Base-by-base conservation (phyloP, 2,329 filamentous ascomycete species). In the Anthostomella pinea region DNA sequence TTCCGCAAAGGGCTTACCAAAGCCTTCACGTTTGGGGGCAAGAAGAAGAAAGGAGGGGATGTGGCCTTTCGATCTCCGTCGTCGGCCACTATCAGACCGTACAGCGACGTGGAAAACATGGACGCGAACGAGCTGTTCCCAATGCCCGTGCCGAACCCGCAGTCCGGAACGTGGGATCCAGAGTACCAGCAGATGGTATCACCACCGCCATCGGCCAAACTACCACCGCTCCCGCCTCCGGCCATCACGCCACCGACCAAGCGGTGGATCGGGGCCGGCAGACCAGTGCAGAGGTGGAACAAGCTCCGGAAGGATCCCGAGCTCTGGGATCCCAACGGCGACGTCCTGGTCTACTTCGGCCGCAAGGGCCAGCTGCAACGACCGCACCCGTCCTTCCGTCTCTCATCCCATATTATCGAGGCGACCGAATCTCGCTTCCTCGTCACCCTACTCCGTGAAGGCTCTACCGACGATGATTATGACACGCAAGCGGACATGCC, bases 261-360 rank as follows among this genome's bases (percentile, higher is more conserved):
- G 49, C 69, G 73, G 9, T 79, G 74, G 74, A 60, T 71, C 9
- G 75, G 75, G 0, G 64, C 59, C 3, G 73, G 73, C 1, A 59
- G 68, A 10, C 65, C 70, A 0, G 64, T 70, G 1, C 67, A 72
- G 33, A 62, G 67, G 19, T 79, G 75, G 75, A 77, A 75, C 48
- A 77, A 77, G 51, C 60, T 79, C 3, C 66, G 72, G 8, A 77
- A 78, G 51, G 77, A 81, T 31, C 73, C 75, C 2, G 77, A 80
- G 46, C 57, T 81, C 3, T 81, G 77, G 77, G 74, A 80, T 47
- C 69, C 70, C 0, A 75, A 77, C 38, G 77, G 77, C 15, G 77
- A 81, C 41, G 77, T 79, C 10, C 59, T 81, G 8, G 66, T 81
- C 2, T 81, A 70, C 51, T 67, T 80, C 5, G 67, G 70, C 0